These are phyloP conservation scores for Torrubiellomyces zombiae DNA, from an alignment of 2,329 filamentous ascomycete genomes.

Conservation along the genomic window DNA sequence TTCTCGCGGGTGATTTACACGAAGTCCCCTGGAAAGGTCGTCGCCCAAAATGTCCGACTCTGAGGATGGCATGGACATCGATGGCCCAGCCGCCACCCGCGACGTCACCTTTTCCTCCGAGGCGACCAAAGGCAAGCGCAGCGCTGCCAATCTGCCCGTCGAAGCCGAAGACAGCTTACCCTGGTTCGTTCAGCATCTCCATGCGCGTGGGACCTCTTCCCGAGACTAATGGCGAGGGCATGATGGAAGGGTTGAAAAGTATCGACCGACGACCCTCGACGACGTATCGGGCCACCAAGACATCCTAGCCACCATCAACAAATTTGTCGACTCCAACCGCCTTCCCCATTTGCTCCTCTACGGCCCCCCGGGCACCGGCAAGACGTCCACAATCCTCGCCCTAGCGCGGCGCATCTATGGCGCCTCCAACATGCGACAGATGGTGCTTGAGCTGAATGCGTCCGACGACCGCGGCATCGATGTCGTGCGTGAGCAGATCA, in stretches of 20 bases:
- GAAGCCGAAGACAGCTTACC: slow-evolving; percentile 87
- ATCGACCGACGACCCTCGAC: slow-evolving; percentile 70
- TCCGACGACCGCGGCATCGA: slow-evolving; percentile 96
- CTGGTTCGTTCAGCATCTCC: slow-evolving; percentile 40
- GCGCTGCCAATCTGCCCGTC: slow-evolving; percentile 80
- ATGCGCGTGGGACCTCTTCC: background rate
- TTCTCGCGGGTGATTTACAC: too few relatives aligned
- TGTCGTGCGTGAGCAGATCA: slow-evolving; percentile 96
- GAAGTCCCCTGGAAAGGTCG: too few relatives aligned
- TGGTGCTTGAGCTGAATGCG: slow-evolving; percentile 95
- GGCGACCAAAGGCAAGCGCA: slow-evolving; percentile 75
- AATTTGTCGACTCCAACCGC: slow-evolving; percentile 86
- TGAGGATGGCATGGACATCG: slow-evolving; percentile 45
- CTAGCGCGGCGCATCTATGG: slow-evolving; percentile 90
- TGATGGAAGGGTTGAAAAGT: slow-evolving; percentile 77
- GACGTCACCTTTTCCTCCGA: slow-evolving; percentile 56
- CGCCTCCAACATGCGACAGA: slow-evolving; percentile 80
- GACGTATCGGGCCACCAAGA: slow-evolving; percentile 96
- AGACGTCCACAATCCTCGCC: slow-evolving; percentile 91
- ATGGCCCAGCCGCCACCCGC: slow-evolving; percentile 27
- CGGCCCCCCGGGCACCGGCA: slow-evolving; percentile 89
- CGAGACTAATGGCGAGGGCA: background rate
- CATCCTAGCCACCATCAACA: slow-evolving; percentile 94
- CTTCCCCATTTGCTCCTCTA: slow-evolving; percentile 93
- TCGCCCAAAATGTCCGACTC: slow-evolving; percentile 36